phyloP scores from a whole-genome alignment of 2,329 filamentous ascomycete species.

The Beauveria sp. region DNA sequence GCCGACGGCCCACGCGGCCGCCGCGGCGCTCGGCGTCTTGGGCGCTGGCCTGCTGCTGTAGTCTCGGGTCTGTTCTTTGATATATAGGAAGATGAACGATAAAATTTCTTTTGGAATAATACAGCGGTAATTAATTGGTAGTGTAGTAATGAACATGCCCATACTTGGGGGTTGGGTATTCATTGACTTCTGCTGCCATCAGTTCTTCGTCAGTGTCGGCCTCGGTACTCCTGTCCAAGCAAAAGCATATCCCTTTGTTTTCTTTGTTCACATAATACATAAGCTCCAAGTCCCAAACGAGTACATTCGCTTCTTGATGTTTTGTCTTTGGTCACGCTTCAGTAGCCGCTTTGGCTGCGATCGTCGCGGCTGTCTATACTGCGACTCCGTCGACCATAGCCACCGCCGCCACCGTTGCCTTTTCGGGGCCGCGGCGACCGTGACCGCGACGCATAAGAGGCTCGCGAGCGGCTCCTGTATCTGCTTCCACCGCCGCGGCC shows the following conservation, averaged over 20 bases:
- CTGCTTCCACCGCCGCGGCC: constrained; percentile 26
- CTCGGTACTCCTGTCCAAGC: neutral
- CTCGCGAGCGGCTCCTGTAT: constrained; percentile 37
- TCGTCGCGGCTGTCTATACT: constrained; percentile 31
- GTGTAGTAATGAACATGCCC: neutral
- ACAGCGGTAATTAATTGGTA: neutral
- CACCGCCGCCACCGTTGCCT: constrained; percentile 20
- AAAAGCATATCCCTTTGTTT: neutral
- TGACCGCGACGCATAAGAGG: constrained; percentile 41
- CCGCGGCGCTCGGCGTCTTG: constrained; percentile 22
- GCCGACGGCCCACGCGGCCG: constrained; percentile 20
- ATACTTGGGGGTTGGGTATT: neutral
- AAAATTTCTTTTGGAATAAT: neutral
- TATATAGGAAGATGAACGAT: neutral
- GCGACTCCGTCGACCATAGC: constrained; percentile 37
- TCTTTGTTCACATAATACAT: neutral
- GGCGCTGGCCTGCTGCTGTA: constrained; percentile 19
- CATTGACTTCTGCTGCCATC: neutral
- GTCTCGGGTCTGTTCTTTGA: neutral
- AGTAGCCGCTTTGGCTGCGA: constrained; percentile 28
- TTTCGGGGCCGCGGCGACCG: constrained; percentile 35
- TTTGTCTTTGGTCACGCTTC: neutral
- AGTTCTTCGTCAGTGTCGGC: neutral
- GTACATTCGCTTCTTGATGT: neutral
- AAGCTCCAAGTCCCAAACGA: neutral